phyloP scores from a whole-genome alignment of 176 grass and related monocot species.

The Musa acuminata region DNA sequence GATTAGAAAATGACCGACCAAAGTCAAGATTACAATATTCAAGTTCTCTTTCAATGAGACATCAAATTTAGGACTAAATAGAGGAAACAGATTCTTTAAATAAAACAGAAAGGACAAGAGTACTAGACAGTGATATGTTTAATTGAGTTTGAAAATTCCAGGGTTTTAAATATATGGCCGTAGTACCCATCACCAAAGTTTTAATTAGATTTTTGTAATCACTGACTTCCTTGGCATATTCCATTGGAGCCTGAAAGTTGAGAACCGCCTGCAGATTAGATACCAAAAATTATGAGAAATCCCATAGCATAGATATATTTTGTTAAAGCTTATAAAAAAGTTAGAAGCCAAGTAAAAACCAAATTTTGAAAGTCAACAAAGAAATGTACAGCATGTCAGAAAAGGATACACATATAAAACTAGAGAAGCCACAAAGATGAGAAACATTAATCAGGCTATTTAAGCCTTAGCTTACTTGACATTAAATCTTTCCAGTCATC shows the following conservation, averaged over 20 bases:
- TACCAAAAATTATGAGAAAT: background rate
- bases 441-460: background rate
- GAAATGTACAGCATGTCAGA: background rate
- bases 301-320: background rate
- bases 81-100: background rate
- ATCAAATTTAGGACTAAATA: background rate
- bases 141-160: background rate
- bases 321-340: background rate
- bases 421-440: background rate
- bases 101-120: background rate
- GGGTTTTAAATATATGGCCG: background rate
- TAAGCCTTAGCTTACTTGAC: background rate
- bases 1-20: background rate
- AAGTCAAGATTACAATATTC: background rate
- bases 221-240: constrained; percentile 82
- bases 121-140: background rate
- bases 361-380: background rate
- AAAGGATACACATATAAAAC: background rate
- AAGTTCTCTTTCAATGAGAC: background rate
- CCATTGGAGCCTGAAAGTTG: constrained; percentile 91
- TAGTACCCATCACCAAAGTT: constrained; percentile 86
- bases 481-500: background rate
- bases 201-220: constrained; percentile 99
- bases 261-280: constrained; percentile 66
- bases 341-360: background rate